These are phyloP conservation scores for Sarcocystis neurona DNA, from an alignment of 169 alveolate genomes.

Conservation along the genomic window DNA sequence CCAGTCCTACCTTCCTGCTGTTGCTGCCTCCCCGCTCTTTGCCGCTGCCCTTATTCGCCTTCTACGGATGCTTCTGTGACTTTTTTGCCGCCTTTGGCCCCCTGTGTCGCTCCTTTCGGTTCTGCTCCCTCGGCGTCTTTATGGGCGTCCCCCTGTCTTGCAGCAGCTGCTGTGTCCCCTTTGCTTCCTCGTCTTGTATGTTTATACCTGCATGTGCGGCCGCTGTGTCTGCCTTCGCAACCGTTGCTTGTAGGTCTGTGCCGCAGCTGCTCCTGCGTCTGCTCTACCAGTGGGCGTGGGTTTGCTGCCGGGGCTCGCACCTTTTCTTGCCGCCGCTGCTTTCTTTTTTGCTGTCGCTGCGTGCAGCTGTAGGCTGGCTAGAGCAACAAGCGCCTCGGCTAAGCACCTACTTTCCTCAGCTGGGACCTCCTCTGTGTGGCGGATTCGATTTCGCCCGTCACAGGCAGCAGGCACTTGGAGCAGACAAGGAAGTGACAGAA, in stretches of 20 bases:
- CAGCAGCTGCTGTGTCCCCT: not conserved
- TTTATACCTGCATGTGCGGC: not conserved
- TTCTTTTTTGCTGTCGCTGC: not conserved
- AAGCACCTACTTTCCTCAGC: constrained; percentile 45
- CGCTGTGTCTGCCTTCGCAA: not conserved
- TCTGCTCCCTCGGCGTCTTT: too few species aligned
- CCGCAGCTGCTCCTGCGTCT: not conserved
- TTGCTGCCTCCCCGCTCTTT: not conserved
- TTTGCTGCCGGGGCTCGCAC: not conserved
- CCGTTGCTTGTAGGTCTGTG: not conserved
- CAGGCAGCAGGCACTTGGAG: not conserved
- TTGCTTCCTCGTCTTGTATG: not conserved
- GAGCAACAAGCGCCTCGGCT: constrained; percentile 31
- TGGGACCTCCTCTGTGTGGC: constrained; percentile 39
- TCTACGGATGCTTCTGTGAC: too few species aligned
- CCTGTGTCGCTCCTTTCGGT: too few species aligned
- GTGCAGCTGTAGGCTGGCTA: constrained; percentile 49
- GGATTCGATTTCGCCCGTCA: not conserved
- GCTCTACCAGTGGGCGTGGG: not conserved
- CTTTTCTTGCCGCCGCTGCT: not conserved
- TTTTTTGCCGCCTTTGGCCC: too few species aligned
- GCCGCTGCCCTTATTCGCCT: not conserved
- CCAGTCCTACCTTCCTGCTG: not conserved
- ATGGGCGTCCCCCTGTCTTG: too few species aligned
- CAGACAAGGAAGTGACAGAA: not conserved